Percentiles rank a stretch among this genome's conserved stretches.
Conservation (phyloP, 192 early-diverging fungal species). For the Podila epicladia region DNA sequence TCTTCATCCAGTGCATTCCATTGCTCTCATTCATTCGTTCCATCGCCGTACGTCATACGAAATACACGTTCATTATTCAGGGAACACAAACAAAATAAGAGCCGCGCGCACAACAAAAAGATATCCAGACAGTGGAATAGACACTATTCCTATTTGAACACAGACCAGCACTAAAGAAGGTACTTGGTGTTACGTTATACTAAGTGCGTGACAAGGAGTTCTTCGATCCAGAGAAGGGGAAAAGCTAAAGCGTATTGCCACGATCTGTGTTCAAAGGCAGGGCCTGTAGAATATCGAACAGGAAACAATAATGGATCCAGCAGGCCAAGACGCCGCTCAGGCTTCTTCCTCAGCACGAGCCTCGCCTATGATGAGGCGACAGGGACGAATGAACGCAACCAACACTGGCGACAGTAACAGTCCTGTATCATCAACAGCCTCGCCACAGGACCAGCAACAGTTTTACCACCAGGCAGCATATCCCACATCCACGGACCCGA, state of each 20-base stretch:
- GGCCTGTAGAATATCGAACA: not conserved
- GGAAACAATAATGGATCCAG: not conserved
- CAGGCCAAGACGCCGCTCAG: not conserved
- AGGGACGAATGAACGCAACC: not conserved
- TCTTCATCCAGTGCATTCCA: not conserved
- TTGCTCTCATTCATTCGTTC: not conserved
- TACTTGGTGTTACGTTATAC: too few species aligned
- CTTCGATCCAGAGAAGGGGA: not conserved
- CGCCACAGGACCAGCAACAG: constrained; percentile 3
- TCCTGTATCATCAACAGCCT: not conserved
- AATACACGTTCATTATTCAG: not conserved
- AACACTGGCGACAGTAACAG: not conserved
- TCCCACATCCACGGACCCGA: not conserved
- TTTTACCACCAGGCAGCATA: not conserved
- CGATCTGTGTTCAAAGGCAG: not conserved
- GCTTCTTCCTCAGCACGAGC: constrained; percentile 8
- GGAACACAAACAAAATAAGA: not conserved
- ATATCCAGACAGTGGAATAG: too few species aligned
- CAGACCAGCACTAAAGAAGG: too few species aligned
- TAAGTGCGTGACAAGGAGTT: too few species aligned
- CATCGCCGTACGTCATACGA: not conserved
- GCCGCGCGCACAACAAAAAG: too few species aligned
- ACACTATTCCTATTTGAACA: too few species aligned
- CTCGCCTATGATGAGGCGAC: constrained; percentile 7
- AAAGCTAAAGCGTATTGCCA: not conserved